Percentiles rank a stretch among this genome's conserved stretches.
phyloP scores from a whole-genome alignment of 2,329 filamentous ascomycete genomes.

The Fusarium sp. region DNA sequence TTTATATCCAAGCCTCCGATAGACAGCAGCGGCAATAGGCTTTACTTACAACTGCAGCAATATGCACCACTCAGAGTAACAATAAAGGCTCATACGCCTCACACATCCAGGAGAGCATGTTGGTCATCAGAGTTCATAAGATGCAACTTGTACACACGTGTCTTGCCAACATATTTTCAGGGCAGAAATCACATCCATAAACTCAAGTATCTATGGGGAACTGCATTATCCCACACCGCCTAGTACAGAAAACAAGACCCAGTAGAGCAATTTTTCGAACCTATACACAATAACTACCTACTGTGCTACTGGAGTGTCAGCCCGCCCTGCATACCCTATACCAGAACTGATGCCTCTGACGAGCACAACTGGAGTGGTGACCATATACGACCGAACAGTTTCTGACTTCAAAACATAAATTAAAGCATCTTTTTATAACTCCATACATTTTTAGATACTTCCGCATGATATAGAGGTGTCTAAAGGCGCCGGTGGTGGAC shows the following conservation, averaged over 20 bases:
- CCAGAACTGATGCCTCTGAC: not conserved
- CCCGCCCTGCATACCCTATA: not conserved
- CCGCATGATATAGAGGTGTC: fast-evolving
- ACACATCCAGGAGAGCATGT: not conserved
- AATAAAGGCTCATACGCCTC: not conserved
- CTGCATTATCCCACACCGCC: fast-evolving
- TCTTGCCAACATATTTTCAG: not conserved
- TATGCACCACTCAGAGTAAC: not conserved
- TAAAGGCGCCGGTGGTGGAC: not conserved
- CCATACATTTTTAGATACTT: fast-evolving
- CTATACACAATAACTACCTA: not conserved
- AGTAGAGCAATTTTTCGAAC: not conserved
- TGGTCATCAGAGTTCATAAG: not conserved
- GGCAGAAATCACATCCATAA: not conserved
- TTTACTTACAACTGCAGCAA: not conserved
- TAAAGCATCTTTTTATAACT: not conserved
- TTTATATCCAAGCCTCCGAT: not conserved
- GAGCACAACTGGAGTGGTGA: too few relatives aligned
- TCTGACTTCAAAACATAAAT: not conserved
- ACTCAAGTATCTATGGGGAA: not conserved
- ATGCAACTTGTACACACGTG: not conserved
- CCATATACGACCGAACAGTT: not conserved
- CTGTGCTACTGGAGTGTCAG: not conserved
- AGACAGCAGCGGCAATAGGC: not conserved
- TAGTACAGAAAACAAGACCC: not conserved